Conservation (phyloP, 768 basidiomycete species). For the Baorangia bicolor region DNA sequence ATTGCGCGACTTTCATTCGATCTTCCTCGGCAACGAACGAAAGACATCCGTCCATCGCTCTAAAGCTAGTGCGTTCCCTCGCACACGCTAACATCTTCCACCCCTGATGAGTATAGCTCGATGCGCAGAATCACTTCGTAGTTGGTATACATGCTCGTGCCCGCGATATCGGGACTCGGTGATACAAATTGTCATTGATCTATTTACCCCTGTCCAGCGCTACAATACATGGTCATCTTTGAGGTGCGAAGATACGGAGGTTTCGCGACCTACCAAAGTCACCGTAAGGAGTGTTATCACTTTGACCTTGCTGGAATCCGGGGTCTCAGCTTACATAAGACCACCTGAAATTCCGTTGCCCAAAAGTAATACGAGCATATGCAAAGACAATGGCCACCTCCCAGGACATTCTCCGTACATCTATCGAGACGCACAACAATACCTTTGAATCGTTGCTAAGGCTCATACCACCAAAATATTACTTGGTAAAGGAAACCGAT, state of each 20-base stretch:
- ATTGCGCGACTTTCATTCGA: no score
- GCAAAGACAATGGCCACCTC: constrained; percentile 48
- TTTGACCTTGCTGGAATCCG: no score
- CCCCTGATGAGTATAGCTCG: not conserved
- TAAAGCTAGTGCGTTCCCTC: not conserved
- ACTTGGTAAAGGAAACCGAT: constrained; percentile 43
- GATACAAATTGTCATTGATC: not conserved
- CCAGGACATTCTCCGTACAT: constrained; percentile 47
- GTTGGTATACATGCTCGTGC: not conserved
- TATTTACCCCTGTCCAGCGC: not conserved
- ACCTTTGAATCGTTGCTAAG: constrained; percentile 80
- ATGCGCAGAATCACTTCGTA: not conserved
- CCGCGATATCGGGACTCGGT: not conserved
- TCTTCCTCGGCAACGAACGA: no score
- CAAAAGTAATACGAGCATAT: not conserved
- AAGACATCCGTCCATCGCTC: no score
- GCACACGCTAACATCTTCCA: not conserved
- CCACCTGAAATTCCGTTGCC: not conserved
- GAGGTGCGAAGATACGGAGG: not conserved
- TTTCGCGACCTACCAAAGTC: no score
- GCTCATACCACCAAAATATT: constrained; percentile 89
- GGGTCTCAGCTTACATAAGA: not conserved
- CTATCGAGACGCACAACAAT: constrained; percentile 81
- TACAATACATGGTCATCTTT: not conserved
- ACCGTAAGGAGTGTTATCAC: no score